phyloP scores from a whole-genome alignment of 2,329 filamentous ascomycete species.

The Huntiella bhutanensis region DNA sequence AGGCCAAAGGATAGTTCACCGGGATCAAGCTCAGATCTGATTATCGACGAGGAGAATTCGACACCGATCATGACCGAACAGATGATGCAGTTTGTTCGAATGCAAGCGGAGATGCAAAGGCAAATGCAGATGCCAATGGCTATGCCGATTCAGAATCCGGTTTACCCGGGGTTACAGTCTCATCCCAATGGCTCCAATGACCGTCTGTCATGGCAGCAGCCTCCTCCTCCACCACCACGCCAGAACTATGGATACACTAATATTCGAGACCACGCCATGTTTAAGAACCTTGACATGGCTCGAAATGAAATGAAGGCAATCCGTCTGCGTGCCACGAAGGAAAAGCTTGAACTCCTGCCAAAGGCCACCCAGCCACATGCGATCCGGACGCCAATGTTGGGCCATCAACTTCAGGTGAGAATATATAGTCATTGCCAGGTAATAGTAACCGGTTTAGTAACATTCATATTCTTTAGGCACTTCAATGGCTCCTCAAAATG shows the following conservation, averaged over 20 bases:
- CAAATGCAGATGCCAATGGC: too few relatives aligned
- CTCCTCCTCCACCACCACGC: too few relatives aligned
- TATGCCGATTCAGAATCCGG: not conserved
- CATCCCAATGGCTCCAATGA: too few relatives aligned
- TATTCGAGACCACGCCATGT: not conserved
- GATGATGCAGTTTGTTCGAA: too few relatives aligned
- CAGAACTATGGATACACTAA: too few relatives aligned
- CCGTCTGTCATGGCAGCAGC: too few relatives aligned
- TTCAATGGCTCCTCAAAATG: constrained; percentile 64
- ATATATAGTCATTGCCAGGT: not conserved
- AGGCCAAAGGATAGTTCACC: not conserved
- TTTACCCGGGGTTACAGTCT: not conserved
- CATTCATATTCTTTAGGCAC: constrained; percentile 30
- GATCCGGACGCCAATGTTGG: constrained; percentile 49
- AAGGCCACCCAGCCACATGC: constrained; percentile 47
- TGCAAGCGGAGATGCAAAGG: too few relatives aligned
- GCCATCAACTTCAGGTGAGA: constrained; percentile 51
- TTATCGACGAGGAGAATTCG: not conserved
- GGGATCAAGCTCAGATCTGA: not conserved
- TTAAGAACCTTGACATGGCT: not conserved
- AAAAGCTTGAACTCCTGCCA: constrained; percentile 50
- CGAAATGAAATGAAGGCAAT: not conserved
- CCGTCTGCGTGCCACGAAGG: constrained; percentile 26
- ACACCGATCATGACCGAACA: too few relatives aligned
- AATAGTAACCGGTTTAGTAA: not conserved